Conservation (phyloP, 1,284 basidiomycete species). For the Phellopilus nigrolimitatus region DNA sequence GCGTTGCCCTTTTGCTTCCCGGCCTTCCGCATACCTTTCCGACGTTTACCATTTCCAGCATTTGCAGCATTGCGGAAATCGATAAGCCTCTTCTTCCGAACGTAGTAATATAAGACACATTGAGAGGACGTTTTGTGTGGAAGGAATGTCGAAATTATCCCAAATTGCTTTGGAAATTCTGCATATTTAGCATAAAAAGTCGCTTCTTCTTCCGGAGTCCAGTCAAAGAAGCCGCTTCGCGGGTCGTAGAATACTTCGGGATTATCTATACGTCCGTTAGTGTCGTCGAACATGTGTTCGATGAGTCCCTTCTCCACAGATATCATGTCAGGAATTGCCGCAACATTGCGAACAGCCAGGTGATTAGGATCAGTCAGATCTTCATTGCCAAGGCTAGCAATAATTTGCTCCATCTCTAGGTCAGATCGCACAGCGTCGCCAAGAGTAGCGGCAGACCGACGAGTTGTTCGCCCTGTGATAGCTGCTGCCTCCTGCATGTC, state of each 20-base stretch:
- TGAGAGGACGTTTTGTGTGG: constrained; percentile 85
- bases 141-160: constrained; percentile 75
- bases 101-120: constrained; percentile 93
- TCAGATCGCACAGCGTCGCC: constrained; percentile 93
- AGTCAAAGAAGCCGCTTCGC: constrained; percentile 67
- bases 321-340: constrained; percentile 90
- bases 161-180: constrained; percentile 90
- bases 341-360: constrained; percentile 84
- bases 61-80: constrained; percentile 77
- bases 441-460: constrained; percentile 63
- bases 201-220: constrained; percentile 84
- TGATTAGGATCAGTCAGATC: constrained; percentile 89
- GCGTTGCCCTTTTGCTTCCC: constrained; percentile 76
- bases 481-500: constrained; percentile 40
- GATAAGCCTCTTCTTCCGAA: constrained; percentile 86
- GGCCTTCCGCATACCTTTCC: constrained; percentile 48
- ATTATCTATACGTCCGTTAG: constrained; percentile 77
- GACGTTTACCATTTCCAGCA: constrained; percentile 61
- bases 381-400: constrained; percentile 87
- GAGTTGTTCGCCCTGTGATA: constrained; percentile 62
- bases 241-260: constrained; percentile 77
- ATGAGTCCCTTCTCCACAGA: constrained; percentile 59
- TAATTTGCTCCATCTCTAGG: constrained; percentile 95
- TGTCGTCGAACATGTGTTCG: constrained; percentile 75
- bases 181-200: constrained; percentile 82